phyloP scores from a whole-genome alignment of 1,139 yeast genomes.

The Yamadazyma atmosphaerica region DNA sequence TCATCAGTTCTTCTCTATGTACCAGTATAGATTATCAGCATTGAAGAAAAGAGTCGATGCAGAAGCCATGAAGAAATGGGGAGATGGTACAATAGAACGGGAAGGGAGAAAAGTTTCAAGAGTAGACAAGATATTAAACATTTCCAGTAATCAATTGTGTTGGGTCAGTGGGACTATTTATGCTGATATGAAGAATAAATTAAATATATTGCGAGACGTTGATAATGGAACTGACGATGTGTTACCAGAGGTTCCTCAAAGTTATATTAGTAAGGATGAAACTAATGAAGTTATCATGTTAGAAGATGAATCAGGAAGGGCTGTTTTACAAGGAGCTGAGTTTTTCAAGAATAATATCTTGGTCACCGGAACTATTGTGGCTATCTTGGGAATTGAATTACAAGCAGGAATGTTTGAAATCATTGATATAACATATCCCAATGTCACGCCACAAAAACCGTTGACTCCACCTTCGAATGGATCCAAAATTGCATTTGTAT shows the following conservation, averaged over 20 bases:
- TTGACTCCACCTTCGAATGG: conserved; percentile 11
- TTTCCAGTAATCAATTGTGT: conserved; percentile 64
- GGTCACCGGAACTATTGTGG: conserved; percentile 88
- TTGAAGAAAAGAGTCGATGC: conserved; percentile 56
- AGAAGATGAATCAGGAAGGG: conserved; percentile 94
- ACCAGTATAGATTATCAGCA: conserved; percentile 59
- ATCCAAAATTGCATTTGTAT: conserved; percentile 56
- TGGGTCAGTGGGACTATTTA: conserved; percentile 94
- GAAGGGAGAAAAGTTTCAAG: conserved; percentile 35
- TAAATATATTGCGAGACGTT: conserved; percentile 82
- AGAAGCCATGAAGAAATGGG: conserved; percentile 46
- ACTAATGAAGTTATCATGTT: conserved; percentile 59
- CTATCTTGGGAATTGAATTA: conserved; percentile 82
- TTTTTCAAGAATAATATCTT: conserved; percentile 48
- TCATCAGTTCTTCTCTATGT: conserved; percentile 74
- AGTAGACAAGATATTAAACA: conserved; percentile 74
- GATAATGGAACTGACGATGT: conserved; percentile 58
- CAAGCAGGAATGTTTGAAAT: conserved; percentile 84
- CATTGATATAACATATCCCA: conserved; percentile 75
- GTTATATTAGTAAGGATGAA: conserved; percentile 25
- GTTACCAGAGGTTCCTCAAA: conserved; percentile 36
- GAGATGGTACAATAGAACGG: conserved; percentile 40
- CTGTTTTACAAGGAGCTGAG: conserved; percentile 67
- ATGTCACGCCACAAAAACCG: conserved; percentile 56
- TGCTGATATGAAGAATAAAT: conserved; percentile 80